These are phyloP conservation scores for Parsonsia alboflavescens DNA, from an alignment of 257 asterid species.

Conservation along the genomic window DNA sequence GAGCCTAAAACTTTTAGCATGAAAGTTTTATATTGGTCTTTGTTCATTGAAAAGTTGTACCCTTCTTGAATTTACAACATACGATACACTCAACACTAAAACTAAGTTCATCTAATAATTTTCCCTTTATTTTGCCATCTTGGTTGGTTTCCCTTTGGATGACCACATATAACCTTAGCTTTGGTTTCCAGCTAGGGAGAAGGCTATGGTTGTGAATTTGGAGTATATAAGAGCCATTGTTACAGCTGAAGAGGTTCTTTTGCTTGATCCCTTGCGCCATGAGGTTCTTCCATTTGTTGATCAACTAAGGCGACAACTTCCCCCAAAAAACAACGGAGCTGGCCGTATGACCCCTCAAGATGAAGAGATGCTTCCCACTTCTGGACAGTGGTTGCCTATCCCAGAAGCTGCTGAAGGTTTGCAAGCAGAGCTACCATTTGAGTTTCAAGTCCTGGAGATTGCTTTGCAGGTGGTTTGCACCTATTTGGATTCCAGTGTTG, in stretches of 20 bases:
- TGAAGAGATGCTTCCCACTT: slow-evolving; percentile 43
- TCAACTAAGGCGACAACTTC: slow-evolving; percentile 84
- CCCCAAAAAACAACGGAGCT: slow-evolving; percentile 33
- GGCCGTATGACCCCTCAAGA: slow-evolving; percentile 39
- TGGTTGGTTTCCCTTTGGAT: not conserved
- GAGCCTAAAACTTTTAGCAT: not conserved
- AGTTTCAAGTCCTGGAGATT: slow-evolving; percentile 95
- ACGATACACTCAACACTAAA: too few species aligned
- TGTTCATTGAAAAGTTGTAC: too few species aligned
- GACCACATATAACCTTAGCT: not conserved
- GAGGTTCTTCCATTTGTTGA: slow-evolving; percentile 98
- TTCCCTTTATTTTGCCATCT: too few species aligned
- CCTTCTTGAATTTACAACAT: too few species aligned
- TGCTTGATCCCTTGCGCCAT: slow-evolving; percentile 89
- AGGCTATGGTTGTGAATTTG: slow-evolving; percentile 94
- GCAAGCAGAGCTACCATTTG: slow-evolving; percentile 95
- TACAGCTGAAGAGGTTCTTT: slow-evolving; percentile 89
- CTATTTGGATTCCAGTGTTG: slow-evolving; percentile 69
- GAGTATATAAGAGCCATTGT: slow-evolving; percentile 89
- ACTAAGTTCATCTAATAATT: too few species aligned
- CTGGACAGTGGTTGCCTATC: slow-evolving; percentile 53
- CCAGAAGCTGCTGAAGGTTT: slow-evolving; percentile 68
- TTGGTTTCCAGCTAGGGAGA: slow-evolving; percentile 78
- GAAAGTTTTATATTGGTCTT: not conserved
- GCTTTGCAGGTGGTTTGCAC: slow-evolving; percentile 93